Conservation (phyloP, 225 moss, liverwort and hornwort species). For the Pseudisothecium myosuroides region DNA sequence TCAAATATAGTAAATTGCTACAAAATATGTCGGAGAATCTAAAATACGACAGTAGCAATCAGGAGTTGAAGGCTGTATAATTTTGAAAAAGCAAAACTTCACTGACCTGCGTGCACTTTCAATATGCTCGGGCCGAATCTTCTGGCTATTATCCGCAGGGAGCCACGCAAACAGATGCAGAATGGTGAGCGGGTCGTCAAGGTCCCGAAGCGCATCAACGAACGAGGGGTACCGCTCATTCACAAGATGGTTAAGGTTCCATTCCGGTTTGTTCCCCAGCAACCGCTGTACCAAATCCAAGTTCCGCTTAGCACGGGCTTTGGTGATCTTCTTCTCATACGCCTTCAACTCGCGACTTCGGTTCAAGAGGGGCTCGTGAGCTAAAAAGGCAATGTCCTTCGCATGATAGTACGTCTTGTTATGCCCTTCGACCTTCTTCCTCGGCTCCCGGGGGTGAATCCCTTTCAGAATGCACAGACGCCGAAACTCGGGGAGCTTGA, state of each 20-base stretch:
- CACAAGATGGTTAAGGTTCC: constrained; percentile 71
- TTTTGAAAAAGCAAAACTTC: not conserved
- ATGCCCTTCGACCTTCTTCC: constrained; percentile 89
- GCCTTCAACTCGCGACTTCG: constrained; percentile 73
- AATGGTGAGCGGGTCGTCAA: constrained; percentile 90
- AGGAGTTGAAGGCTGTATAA: not conserved
- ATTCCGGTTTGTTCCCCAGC: constrained; percentile 46
- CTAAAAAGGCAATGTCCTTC: constrained; percentile 83
- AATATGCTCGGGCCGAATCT: constrained; percentile 61
- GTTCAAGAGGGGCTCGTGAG: constrained; percentile 74
- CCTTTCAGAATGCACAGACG: constrained; percentile 90
- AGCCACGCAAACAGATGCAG: constrained; percentile 77
- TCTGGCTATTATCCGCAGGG: constrained; percentile 62
- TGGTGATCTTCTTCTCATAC: constrained; percentile 76
- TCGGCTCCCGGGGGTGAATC: constrained; percentile 89
- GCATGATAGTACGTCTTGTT: constrained; percentile 94
- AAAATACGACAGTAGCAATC: not conserved
- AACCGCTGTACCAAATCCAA: constrained; percentile 57
- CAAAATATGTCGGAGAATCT: not conserved
- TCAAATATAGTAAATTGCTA: not conserved
- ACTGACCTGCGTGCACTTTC: constrained; percentile 44
- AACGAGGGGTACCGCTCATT: constrained; percentile 95
- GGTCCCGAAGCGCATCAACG: constrained; percentile 88
- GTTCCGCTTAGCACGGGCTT: constrained; percentile 76
- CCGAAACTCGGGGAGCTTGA: constrained; percentile 90